These are phyloP conservation scores for Gonapodya prolifera DNA, from an alignment of 192 early-diverging fungal genomes.

Conservation along the genomic window DNA sequence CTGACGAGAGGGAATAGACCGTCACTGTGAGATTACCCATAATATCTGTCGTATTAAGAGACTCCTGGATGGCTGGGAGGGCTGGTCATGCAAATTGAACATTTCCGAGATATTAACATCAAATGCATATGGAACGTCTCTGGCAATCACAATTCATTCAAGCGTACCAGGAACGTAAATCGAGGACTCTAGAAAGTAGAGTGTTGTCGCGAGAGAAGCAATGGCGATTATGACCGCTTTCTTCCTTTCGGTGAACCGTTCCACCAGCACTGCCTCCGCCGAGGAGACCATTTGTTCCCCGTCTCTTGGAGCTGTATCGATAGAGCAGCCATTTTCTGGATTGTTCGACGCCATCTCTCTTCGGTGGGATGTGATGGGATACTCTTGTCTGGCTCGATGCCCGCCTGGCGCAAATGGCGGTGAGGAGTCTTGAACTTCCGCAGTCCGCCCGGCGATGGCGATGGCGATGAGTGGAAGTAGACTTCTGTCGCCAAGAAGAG, in stretches of 20 bases:
- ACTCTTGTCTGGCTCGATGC: too few relatives aligned
- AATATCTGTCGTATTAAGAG: neutral
- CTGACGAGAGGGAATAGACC: neutral
- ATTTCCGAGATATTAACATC: neutral
- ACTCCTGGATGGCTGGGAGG: neutral
- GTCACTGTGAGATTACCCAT: neutral
- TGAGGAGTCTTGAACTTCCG: too few relatives aligned
- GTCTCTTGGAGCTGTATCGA: too few relatives aligned
- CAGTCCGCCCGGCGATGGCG: too few relatives aligned
- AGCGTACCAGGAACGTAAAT: neutral
- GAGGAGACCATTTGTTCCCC: too few relatives aligned
- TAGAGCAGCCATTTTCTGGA: too few relatives aligned
- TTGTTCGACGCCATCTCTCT: too few relatives aligned
- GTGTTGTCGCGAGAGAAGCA: neutral
- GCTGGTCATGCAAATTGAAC: neutral
- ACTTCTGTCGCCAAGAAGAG: too few relatives aligned
- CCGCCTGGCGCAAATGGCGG: too few relatives aligned
- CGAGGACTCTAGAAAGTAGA: neutral
- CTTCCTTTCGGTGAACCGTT: slow-evolving; percentile 1
- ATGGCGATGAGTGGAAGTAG: too few relatives aligned
- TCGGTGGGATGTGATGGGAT: too few relatives aligned
- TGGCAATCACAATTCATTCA: neutral
- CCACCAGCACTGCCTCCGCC: too few relatives aligned
- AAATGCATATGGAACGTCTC: neutral
- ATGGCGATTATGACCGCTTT: neutral